Base-by-base conservation (phyloP, 805 yeast species). In the Candida xyloterini region DNA sequence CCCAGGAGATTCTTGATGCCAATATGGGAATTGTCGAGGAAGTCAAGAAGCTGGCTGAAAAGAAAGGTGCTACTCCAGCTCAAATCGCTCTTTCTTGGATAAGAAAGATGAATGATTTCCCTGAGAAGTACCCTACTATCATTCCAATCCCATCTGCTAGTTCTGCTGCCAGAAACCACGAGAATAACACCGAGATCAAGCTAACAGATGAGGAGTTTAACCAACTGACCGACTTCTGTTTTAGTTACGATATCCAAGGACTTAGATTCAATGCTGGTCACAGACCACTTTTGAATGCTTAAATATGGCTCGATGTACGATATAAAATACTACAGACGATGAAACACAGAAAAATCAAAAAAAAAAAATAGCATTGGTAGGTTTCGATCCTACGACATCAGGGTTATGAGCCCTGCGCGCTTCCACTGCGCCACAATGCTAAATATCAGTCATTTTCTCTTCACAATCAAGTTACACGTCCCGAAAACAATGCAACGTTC, bases 321-420 rank as follows among this genome's bases (percentile, higher is more conserved):
- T n/a, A n/a, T n/a, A 21, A 21, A 7, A 21, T 21, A 21, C 23
- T 21, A n/a, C n/a, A n/a, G n/a, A n/a, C n/a, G n/a, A n/a, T n/a
- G n/a, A n/a, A n/a, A n/a, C n/a, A n/a, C n/a, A n/a, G n/a, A n/a
- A n/a, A n/a, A n/a, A n/a, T n/a, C n/a, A n/a, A n/a, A 52, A 53
- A 59, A 71, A 68, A 65, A 62, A 54, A 53, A 27, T 83, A 84
- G 93, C 93, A 87, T 84, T 83, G 87, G 87, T 76, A 70, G 86
- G 93, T 84, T 83, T 84, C 93, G 93, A 84, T 84, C 95, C 89
- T 71, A 78, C 89, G 95, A 83, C 91, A 81, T 84, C 91, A 84
- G 93, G 91, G 95, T 84, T 84, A 84, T 84, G 95, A 84, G 95
- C 95, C 93, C 93, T 82, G 91, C 91, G 91, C 93, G 93, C 91